Evolutionary conservation across 345 rosid genomes (phyloP).

Genomic region (Noccaea caerulescens): DNA sequence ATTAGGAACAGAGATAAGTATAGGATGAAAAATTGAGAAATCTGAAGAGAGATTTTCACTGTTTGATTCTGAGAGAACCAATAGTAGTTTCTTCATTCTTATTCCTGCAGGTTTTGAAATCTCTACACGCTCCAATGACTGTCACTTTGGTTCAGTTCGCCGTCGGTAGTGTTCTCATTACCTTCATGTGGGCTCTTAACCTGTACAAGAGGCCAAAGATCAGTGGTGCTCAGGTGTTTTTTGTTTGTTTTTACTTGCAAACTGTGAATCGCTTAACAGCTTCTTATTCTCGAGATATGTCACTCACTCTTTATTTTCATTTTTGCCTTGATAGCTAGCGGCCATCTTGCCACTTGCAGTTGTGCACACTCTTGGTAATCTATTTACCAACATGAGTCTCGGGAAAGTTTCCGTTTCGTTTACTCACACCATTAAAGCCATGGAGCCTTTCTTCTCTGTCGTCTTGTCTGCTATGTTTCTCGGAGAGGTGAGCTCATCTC

Average conservation of each 20-base stretch:
- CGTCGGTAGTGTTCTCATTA: slow-evolving; percentile 75
- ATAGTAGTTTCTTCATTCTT: slow-evolving; percentile 8
- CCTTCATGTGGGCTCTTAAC: slow-evolving; percentile 79
- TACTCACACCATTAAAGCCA: slow-evolving; percentile 98
- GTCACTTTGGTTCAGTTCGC: slow-evolving; percentile 74
- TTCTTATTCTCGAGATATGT: slow-evolving; percentile 12
- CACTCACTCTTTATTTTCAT: slow-evolving; percentile 25
- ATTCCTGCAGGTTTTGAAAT: slow-evolving; percentile 80
- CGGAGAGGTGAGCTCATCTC: slow-evolving; percentile 66
- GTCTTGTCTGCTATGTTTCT: slow-evolving; percentile 91
- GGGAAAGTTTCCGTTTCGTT: slow-evolving; percentile 99
- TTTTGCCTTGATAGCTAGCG: slow-evolving; percentile 59
- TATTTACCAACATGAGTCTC: slow-evolving; percentile 95
- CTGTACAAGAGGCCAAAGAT: slow-evolving; percentile 80
- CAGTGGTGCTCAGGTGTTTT: slow-evolving; percentile 62
- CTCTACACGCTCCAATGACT: slow-evolving; percentile 72
- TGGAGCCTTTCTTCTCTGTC: slow-evolving; percentile 99
- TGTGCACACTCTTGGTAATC: slow-evolving; percentile 87
- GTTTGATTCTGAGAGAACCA: background rate
- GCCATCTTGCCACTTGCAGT: slow-evolving; percentile 86
- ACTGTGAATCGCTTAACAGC: background rate
- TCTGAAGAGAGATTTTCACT: background rate
- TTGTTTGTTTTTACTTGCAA: background rate
- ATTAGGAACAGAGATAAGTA: background rate
- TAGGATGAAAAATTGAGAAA: slow-evolving; percentile 5